Conservation (phyloP, 2,329 filamentous ascomycete species). For the Epichloe typhina region DNA sequence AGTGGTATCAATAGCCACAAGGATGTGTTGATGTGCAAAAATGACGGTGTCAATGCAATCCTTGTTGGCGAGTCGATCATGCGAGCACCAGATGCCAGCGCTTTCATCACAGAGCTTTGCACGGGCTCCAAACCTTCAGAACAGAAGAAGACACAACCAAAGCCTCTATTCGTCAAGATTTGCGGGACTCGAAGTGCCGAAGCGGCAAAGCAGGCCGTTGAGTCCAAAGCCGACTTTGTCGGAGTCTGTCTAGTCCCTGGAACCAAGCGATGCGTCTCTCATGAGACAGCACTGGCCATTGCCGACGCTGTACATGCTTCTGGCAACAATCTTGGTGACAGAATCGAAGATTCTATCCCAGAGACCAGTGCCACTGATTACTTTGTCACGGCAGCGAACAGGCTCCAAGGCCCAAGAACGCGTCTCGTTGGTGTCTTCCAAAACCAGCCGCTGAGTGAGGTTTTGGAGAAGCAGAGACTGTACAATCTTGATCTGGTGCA, state of each 20-base stretch:
- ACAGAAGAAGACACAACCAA: conserved; percentile 23
- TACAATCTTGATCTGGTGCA: conserved; percentile 81
- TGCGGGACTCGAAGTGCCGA: conserved; percentile 81
- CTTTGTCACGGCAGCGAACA: conserved; percentile 45
- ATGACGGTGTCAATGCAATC: conserved; percentile 82
- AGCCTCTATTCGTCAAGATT: conserved; percentile 70
- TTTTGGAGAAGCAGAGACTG: conserved; percentile 63
- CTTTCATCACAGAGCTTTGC: conserved; percentile 76
- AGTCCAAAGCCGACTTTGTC: conserved; percentile 80
- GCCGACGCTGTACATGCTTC: conserved; percentile 64
- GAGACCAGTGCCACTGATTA: conserved; percentile 45
- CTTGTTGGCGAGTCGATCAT: conserved; percentile 94
- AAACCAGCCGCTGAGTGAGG: conserved; percentile 72
- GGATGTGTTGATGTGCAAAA: conserved; percentile 78
- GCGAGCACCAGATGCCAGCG: conserved; percentile 69
- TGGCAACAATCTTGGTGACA: conserved; percentile 31
- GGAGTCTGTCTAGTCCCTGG: conserved; percentile 85
- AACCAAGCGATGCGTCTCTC: conserved; percentile 64
- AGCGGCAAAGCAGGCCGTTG: conserved; percentile 65
- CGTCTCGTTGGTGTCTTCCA: conserved; percentile 89
- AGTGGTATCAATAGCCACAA: conserved; percentile 85
- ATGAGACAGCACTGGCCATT: conserved; percentile 68
- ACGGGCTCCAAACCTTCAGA: conserved; percentile 34
- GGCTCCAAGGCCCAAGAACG: conserved; percentile 44
- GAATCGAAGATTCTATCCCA: conserved; percentile 14